Evolutionary conservation across 2,329 filamentous ascomycete species (phyloP), one percentile per base, ranked within the genome.

Genomic region (Grosmannia huntii): DNA sequence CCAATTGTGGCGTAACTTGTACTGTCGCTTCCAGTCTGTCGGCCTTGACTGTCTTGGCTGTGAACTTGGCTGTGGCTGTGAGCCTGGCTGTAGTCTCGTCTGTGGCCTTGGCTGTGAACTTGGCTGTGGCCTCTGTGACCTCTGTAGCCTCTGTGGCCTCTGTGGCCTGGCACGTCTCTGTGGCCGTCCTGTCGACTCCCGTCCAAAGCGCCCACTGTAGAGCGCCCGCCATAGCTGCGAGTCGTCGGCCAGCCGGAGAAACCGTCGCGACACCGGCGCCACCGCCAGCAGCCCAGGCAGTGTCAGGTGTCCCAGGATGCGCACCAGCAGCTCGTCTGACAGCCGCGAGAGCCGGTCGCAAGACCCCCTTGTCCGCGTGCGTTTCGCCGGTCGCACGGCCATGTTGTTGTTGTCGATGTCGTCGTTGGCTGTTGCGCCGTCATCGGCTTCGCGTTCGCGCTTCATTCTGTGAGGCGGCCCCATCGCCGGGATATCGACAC

Each of bases 1-100:
- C 94, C 94, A 97, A 72, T 97, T 97, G 68, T 96, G 87, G 52
- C 89, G 81, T 55, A 96, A 76, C 66, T 86, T 89, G 71, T 95
- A 97, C 66, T 94, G 87, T 61, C 82, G 80, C 74, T 95, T 95
- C 91, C 91, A 96, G 67, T 94, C 82, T 25, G 86, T 76, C 9
- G 81, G 19, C 19, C 36, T 27, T 21, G n/a, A 21, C 28, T 14
- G 16, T n/a, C n/a, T n/a, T n/a, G n/a, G n/a, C n/a, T n/a, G n/a
- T n/a, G n/a, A n/a, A n/a, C n/a, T n/a, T 31, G 7, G 27, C 21
- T 10, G 48, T 10, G 64, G 33, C 11, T 5, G 19, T 36, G 16
- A 10, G 3, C 25, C 10, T 38, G 41, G 4, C 41, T 11, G 16
- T 16, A 2, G 11, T 28, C 14, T 38, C 5, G 27, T 28, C 27